Conservation (phyloP, 768 basidiomycete species). For the Termitomyces sp. region DNA sequence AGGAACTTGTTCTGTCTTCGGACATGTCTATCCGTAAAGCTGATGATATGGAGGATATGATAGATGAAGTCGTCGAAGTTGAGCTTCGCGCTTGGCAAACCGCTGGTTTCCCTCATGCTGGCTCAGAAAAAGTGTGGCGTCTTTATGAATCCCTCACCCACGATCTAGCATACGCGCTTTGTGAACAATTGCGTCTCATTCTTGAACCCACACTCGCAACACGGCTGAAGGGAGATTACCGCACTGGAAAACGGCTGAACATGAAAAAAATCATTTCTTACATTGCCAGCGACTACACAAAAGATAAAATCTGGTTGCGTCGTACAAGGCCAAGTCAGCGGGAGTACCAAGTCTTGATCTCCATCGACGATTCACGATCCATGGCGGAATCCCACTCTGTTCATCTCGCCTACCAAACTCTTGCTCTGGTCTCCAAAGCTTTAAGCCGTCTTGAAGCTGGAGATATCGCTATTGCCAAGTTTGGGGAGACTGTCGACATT, state of each 20-base stretch:
- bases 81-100: constrained; percentile 58
- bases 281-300: constrained; percentile 98
- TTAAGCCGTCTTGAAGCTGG: constrained; percentile 90
- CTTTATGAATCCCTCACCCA: constrained; percentile 87
- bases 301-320: constrained; percentile 98
- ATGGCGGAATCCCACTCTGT: constrained; percentile 93
- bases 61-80: constrained; percentile 32
- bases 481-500: constrained; percentile 84
- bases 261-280: constrained; percentile 99
- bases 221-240: constrained; percentile 92
- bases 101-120: constrained; percentile 45
- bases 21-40: constrained; percentile 23
- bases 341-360: constrained; percentile 92
- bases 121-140: constrained; percentile 81
- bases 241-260: constrained; percentile 94
- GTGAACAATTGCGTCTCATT: constrained; percentile 95
- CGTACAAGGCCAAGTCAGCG: constrained; percentile 90
- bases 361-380: constrained; percentile 93
- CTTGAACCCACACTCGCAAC: constrained; percentile 94
- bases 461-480: constrained; percentile 88
- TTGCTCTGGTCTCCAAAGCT: constrained; percentile 88
- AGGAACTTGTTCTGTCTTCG: constrained; percentile 14
- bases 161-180: constrained; percentile 85
- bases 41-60: constrained; percentile 29
- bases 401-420: constrained; percentile 90